Evolutionary conservation across 495 filamentous ascomycete genomes (phyloP), one percentile per base, ranked within the genome.

Genomic region (Neurospora intermedia): DNA sequence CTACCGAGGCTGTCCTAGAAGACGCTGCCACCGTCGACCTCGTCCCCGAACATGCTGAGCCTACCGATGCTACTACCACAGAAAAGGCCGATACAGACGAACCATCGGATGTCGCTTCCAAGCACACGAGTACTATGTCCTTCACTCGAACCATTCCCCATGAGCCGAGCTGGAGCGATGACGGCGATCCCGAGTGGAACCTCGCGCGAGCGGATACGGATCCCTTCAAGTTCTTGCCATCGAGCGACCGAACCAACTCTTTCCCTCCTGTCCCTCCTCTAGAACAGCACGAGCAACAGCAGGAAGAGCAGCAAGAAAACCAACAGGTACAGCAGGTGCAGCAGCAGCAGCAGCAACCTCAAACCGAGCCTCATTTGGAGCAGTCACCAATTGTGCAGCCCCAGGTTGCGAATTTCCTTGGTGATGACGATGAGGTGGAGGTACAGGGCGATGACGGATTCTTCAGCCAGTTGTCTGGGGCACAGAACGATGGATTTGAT

Each of bases 211-310:
- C 82, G 31, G 83, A 84, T 46, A 83, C 85, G 6, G 84, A 89
- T 73, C 85, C 86, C 16, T 89, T 89, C 79, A 85, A 85, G 72
- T 84, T 85, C 62, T 85, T 90, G 81, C 79, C 84, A 13, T 78
- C 83, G 15, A 83, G 76, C 70, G 85, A 87, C 41, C 84, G 88
- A 69, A 86, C 89, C 59, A 90, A 91, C 77, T 91, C 89, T 0
- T 91, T 91, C 74, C 90, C 90, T 11, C 80, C 78, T 16, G 85
- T 90, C 2, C 84, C 85, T 39, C 84, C 84, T 16, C 45, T 80
- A 1, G 71, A 76, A 6, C 73, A 78, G 46, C 73, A 80, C 20
- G 69, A 72, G 20, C 76, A 79, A 11, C 73, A 79, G 6, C 84
- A 87, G 72, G 85, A 81, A 6, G 80, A 83, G 70, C 80, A 84